Evolutionary conservation across 345 rosid species (phyloP).

Genomic region (Eucalyptus cladocalyx): DNA sequence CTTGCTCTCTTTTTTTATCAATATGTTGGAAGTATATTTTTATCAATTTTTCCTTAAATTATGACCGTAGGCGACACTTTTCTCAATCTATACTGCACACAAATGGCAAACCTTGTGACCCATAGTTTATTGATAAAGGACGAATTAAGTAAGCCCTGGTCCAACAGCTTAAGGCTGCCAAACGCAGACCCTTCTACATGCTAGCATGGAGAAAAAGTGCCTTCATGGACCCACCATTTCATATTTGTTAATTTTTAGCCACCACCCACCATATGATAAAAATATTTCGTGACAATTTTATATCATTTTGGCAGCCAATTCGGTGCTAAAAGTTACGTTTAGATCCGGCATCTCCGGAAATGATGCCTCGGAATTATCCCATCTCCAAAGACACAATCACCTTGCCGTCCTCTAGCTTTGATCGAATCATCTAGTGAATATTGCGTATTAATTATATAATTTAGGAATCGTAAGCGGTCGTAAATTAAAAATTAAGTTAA

Average conservation of each 20-base stretch:
- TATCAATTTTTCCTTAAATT: background rate
- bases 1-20: background rate
- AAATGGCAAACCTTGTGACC: background rate
- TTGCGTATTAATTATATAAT: background rate
- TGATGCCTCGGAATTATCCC: background rate
- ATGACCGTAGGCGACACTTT: background rate
- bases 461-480: background rate
- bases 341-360: background rate
- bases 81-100: background rate
- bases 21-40: background rate
- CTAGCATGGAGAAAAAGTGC: background rate
- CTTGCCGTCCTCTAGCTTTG: background rate
- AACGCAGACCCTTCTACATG: background rate
- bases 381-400: background rate
- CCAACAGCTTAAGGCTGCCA: background rate
- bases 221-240: background rate
- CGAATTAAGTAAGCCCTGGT: background rate
- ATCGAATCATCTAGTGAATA: background rate
- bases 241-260: background rate
- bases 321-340: background rate
- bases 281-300: background rate
- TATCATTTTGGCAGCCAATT: background rate
- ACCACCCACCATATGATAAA: background rate
- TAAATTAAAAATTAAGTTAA: background rate
- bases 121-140: background rate